A percentile compares a stretch with the other conserved stretches of the same genome.
These are phyloP conservation scores for Nakazawaea ishiwadae DNA, from an alignment of 805 yeast species.

Conservation along the genomic window DNA sequence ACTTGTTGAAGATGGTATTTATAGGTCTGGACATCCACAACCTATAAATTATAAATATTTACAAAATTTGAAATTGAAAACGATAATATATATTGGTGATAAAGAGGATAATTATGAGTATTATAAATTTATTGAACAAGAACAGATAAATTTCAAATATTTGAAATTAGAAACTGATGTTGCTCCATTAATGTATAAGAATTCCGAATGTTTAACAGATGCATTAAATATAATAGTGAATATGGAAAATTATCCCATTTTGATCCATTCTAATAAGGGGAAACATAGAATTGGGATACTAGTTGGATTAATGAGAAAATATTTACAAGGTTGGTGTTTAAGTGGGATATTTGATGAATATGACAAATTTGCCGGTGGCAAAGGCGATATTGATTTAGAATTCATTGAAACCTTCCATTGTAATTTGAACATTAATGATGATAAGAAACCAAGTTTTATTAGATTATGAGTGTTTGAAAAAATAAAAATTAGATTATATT, in stretches of 20 bases:
- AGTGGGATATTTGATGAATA: conserved; percentile 94
- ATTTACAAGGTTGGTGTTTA: conserved; percentile 88
- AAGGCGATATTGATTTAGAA: conserved; percentile 88
- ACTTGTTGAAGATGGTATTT: conserved; percentile 80
- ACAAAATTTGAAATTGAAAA: conserved; percentile 60
- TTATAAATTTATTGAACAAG: conserved; percentile 63
- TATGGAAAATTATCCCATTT: conserved; percentile 74
- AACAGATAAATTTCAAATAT: conserved; percentile 63
- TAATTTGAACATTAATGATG: conserved; percentile 40
- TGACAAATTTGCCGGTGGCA: conserved; percentile 87
- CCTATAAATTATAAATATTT: conserved; percentile 80
- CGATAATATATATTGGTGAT: conserved; percentile 83
- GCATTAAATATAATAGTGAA: conserved; percentile 56
- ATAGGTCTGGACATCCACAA: conserved; percentile 93
- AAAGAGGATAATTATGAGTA: conserved; percentile 63
- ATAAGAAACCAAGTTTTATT: conserved; percentile 62
- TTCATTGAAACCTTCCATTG: conserved; percentile 83
- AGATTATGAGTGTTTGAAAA: conserved; percentile 21
- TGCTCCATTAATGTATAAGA: conserved; percentile 63
- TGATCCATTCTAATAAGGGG: conserved; percentile 95
- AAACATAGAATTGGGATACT: conserved; percentile 92
- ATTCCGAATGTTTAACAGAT: conserved; percentile 49
- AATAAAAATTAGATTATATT: background rate
- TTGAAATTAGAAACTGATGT: conserved; percentile 68
- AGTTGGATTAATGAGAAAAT: conserved; percentile 84